Percentiles rank a stretch among this genome's conserved stretches.
phyloP scores from a whole-genome alignment of 2,329 filamentous ascomycete species.

The Monilinia vaccinii-corymbosi region DNA sequence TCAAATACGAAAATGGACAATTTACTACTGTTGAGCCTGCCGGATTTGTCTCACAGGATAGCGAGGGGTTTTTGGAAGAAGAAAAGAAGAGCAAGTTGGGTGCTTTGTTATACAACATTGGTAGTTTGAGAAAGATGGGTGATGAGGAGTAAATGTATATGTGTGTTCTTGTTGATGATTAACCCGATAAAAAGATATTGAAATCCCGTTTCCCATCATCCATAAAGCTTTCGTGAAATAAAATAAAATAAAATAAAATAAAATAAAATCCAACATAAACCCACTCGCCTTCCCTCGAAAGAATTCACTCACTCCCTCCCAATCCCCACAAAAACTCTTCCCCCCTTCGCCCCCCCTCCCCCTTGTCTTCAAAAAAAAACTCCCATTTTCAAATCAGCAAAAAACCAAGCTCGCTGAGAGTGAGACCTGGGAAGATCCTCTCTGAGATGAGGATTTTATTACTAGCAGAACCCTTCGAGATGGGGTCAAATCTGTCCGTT shows the following conservation, averaged over 20 bases:
- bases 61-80: conserved; percentile 14
- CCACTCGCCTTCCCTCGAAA: too few relatives aligned
- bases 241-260: too few relatives aligned
- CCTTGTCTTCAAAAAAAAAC: neutral
- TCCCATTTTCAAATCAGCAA: neutral
- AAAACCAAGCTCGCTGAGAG: too few relatives aligned
- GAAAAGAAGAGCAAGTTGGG: conserved; percentile 30
- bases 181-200: neutral
- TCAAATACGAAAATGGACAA: conserved; percentile 10
- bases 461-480: neutral
- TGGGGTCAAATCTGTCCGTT: neutral
- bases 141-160: conserved; percentile 12
- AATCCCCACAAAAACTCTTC: too few relatives aligned
- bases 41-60: neutral
- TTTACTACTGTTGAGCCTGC: conserved; percentile 3
- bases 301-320: too few relatives aligned
- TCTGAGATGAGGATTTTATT: neutral
- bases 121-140: conserved; percentile 29
- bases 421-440: neutral
- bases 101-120: conserved; percentile 32
- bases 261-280: too few relatives aligned
- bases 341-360: too few relatives aligned
- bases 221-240: neutral
- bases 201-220: neutral
- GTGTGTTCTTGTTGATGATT: neutral